phyloP scores from a whole-genome alignment of 345 rosid genomes.

The Eucalyptus sp. region DNA sequence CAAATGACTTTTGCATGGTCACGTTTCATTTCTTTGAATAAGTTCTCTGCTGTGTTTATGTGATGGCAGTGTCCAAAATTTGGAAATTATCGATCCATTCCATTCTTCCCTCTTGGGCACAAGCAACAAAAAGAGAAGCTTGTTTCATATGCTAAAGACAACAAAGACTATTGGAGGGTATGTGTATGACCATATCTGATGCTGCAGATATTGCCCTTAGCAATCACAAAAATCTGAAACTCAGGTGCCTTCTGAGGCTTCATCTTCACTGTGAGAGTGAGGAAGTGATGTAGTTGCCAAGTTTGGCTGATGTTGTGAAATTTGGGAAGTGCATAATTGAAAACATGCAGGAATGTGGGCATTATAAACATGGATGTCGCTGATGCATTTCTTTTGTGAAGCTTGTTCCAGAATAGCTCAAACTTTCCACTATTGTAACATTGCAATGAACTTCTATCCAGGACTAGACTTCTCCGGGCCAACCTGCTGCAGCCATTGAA shows the following conservation, averaged over 20 bases:
- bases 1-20: background rate
- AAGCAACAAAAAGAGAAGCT: conserved; percentile 83
- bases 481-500: conserved; percentile 94
- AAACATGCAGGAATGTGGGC: background rate
- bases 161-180: conserved; percentile 97
- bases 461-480: conserved; percentile 97
- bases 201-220: background rate
- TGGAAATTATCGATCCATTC: conserved; percentile 87
- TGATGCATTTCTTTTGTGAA: background rate
- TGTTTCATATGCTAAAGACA: conserved; percentile 93
- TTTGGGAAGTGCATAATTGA: background rate
- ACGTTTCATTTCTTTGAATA: background rate
- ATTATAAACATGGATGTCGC: background rate
- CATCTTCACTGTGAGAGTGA: background rate
- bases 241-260: background rate
- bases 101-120: conserved; percentile 80
- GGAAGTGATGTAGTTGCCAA: background rate
- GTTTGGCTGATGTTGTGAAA: background rate
- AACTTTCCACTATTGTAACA: background rate
- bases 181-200: background rate
- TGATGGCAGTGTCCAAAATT: conserved; percentile 70
- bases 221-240: background rate
- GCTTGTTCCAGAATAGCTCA: background rate
- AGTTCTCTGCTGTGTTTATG: background rate
- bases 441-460: conserved; percentile 19